Percentiles rank a stretch among this genome's conserved stretches.
Evolutionary conservation across 371 early-diverging fungal genomes (phyloP).

Genomic region (Saksenaea vasiformis): DNA sequence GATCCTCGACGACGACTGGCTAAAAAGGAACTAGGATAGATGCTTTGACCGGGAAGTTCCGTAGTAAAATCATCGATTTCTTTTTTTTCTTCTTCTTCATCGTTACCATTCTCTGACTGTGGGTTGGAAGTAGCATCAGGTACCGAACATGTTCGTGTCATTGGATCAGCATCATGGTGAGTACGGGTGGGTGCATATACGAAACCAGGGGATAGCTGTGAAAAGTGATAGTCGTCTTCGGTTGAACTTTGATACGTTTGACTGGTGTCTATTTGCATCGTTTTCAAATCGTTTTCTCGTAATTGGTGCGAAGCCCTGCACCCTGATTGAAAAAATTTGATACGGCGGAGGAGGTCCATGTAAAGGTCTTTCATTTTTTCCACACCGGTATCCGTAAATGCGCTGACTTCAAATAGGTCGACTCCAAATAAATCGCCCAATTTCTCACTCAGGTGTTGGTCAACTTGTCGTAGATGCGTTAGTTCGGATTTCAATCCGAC

Average conservation of each 20-base stretch:
- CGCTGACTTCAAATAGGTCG: constrained; percentile 25
- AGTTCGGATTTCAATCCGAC: constrained; percentile 40
- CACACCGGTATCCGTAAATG: constrained; percentile 32
- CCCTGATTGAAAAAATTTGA: constrained; percentile 4
- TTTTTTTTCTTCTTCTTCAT: not conserved
- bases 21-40: not conserved
- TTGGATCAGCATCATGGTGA: not conserved
- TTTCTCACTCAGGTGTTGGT: constrained; percentile 23
- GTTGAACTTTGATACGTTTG: not conserved
- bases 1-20: constrained; percentile 32
- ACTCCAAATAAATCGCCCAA: constrained; percentile 27
- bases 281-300: not conserved
- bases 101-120: not conserved
- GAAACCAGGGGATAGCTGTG: constrained; percentile 17
- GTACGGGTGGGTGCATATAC: constrained; percentile 33
- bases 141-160: not conserved
- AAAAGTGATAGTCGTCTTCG: not conserved
- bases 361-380: constrained; percentile 31
- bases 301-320: not conserved
- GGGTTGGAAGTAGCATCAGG: not conserved
- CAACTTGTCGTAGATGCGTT: constrained; percentile 20
- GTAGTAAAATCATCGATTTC: not conserved
- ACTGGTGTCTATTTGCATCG: not conserved
- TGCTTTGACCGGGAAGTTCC: constrained; percentile 1
- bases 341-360: constrained; percentile 9